Evolutionary conservation across 2,329 filamentous ascomycete species (phyloP), one percentile per base, ranked within the genome.

Genomic region (Penicillium sp.): DNA sequence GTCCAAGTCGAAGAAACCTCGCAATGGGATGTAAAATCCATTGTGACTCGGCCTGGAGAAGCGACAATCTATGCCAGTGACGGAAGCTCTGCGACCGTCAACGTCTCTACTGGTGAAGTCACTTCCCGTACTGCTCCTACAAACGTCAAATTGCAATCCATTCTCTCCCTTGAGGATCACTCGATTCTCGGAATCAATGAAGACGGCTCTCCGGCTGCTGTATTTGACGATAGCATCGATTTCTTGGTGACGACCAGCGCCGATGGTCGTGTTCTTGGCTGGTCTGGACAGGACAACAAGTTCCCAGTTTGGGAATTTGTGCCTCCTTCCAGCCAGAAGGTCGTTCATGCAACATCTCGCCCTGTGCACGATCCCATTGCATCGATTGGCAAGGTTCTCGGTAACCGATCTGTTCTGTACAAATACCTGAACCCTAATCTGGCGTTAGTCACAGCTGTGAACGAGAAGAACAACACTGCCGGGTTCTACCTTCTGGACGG

Each of bases 371-470:
- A 99, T 66, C 91, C 91, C 0, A 87, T 98, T 48, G 93, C 95
- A 3, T 98, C 95, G 0, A 96, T 99, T 65, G 95, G 95, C 10
- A 91, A 91, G 57, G 95, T 98, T 1, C 84, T 99, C 22, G 93
- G 92, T 26, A 90, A 99, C 69, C 86, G 95, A 44, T 88, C 87
- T n/a, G 95, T 99, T 48, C 84, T 93, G 61, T 99, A 99, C 85
- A 99, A 99, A 78, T 98, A 98, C 72, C 79, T 99, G 42, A 96
- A 96, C 77, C 87, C 90, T 0, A 97, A 96, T 75, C 84, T 91
- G 7, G 81, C 92, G 2, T 82, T 98, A 0, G 81, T 96, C 46
- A 90, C 90, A 1, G 82, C 90, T 1, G 77, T 87, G 2, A 82
- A 88, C 33, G 82, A 88, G 22, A 77, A 79, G 35, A 52, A 60